These are phyloP conservation scores for Xylaria sp. DNA, from an alignment of 2,329 filamentous ascomycete genomes.

Conservation along the genomic window DNA sequence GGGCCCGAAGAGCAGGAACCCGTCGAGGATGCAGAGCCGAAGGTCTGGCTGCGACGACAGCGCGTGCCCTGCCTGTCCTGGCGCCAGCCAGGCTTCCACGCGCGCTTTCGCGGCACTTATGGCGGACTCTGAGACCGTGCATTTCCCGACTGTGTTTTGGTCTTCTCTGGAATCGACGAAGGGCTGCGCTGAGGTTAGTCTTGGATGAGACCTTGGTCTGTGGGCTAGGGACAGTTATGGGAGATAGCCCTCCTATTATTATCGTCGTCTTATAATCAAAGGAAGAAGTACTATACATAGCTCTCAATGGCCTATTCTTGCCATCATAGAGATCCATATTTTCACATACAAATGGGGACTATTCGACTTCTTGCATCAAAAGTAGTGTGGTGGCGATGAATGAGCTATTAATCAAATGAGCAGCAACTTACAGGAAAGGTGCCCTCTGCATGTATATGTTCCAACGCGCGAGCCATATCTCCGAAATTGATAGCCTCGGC, in stretches of 20 bases:
- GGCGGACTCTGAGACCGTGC: constrained; percentile 55
- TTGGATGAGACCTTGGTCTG: background rate
- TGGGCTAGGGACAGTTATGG: background rate
- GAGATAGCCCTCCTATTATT: background rate
- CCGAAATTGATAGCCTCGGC: constrained; percentile 75
- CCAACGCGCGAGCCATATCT: constrained; percentile 69
- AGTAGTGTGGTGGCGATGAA: background rate
- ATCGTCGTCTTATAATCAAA: background rate
- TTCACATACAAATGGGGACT: background rate
- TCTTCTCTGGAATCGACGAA: constrained; percentile 64
- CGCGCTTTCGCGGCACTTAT: constrained; percentile 54
- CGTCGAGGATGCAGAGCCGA: constrained; percentile 78
- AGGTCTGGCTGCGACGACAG: constrained; percentile 41
- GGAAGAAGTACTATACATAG: background rate
- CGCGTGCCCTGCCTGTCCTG: constrained; percentile 51
- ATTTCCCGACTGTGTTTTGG: constrained; percentile 63
- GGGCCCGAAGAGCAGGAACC: constrained; percentile 79
- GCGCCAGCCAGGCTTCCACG: constrained; percentile 54
- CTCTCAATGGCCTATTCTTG: background rate
- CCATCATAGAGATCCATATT: background rate
- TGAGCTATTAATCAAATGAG: background rate
- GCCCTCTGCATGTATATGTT: constrained; percentile 73
- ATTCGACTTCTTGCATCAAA: background rate
- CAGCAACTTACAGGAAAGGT: constrained; percentile 60
- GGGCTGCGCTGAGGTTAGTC: constrained; percentile 45